Conservation (phyloP, 1,284 basidiomycete genomes). For the Ustilago esculenta region DNA sequence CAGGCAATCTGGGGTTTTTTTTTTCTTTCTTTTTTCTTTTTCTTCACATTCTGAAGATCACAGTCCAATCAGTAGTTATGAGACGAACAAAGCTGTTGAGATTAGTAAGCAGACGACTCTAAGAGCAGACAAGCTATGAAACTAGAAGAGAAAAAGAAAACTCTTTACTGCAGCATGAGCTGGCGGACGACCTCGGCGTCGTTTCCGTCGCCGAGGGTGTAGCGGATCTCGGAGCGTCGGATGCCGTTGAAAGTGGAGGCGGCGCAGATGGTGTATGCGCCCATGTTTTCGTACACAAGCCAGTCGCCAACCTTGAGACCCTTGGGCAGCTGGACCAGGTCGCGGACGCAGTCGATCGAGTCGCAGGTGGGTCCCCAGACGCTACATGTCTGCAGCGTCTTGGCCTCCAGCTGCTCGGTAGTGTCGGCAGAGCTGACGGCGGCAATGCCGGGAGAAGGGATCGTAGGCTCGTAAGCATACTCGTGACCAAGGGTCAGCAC, state of each 20-base stretch:
- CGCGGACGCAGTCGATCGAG: slow-evolving; percentile 77
- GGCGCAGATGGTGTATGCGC: slow-evolving; percentile 90
- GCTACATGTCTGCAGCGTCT: slow-evolving; percentile 68
- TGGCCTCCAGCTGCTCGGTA: slow-evolving; percentile 54
- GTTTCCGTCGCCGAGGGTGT: slow-evolving; percentile 66
- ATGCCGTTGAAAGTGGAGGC: slow-evolving; percentile 86
- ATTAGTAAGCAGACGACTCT: no score
- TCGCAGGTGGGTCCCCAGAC: slow-evolving; percentile 83
- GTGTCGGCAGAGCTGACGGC: slow-evolving; percentile 7
- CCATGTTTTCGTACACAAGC: slow-evolving; percentile 91
- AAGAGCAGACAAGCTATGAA: no score
- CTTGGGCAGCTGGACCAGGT: slow-evolving; percentile 54
- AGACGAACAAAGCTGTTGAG: not conserved
- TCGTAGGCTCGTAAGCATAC: slow-evolving; percentile 65
- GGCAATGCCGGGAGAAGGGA: slow-evolving; percentile 56
- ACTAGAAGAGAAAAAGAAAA: not conserved
- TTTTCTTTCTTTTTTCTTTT: no score
- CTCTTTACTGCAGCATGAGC: slow-evolving; percentile 27
- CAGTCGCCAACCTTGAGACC: slow-evolving; percentile 76
- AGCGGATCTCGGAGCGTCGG: slow-evolving; percentile 66
- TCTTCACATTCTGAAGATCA: no score
- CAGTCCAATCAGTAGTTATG: no score
- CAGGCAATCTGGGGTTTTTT: no score
- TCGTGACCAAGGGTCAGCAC: slow-evolving; percentile 72
- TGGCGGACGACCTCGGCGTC: slow-evolving; percentile 34